phyloP scores from a whole-genome alignment of 2,329 filamentous ascomycete species.

The Venturia nashicola region DNA sequence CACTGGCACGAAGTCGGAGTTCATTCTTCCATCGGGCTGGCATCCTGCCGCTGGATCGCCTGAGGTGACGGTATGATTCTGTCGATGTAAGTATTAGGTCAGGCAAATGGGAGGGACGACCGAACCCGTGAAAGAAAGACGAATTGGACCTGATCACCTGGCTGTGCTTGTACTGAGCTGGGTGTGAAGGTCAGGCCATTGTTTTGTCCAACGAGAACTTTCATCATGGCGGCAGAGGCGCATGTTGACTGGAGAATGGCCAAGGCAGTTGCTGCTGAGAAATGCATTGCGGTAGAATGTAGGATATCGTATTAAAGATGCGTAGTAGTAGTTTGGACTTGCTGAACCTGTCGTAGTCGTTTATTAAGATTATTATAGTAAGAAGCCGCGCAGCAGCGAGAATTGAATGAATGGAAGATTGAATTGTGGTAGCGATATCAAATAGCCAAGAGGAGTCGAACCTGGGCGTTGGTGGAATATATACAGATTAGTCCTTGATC shows the following conservation, averaged over 20 bases:
- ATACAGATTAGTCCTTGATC: background rate
- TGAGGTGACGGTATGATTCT: constrained; percentile 27
- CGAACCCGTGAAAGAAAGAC: constrained; percentile 23
- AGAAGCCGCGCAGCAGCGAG: background rate
- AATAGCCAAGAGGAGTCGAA: background rate
- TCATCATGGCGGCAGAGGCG: constrained; percentile 20
- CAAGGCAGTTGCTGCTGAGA: constrained; percentile 22
- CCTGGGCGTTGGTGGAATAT: background rate
- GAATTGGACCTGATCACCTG: constrained; percentile 27
- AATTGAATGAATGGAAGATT: background rate
- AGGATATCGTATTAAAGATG: background rate
- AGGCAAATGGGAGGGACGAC: background rate
- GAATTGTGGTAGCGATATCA: background rate
- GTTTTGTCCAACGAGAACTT: constrained; percentile 19
- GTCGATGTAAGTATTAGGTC: background rate
- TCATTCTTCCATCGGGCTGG: constrained; percentile 24
- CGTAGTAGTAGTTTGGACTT: background rate
- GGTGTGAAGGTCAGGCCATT: constrained; percentile 21
- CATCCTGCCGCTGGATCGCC: constrained; percentile 22
- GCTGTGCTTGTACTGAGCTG: constrained; percentile 20
- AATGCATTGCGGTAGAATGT: constrained; percentile 23
- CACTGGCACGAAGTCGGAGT: constrained; percentile 24
- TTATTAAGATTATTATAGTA: background rate
- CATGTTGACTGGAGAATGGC: constrained; percentile 16
- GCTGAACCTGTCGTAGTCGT: too few species aligned